These are phyloP conservation scores for Fusarium austroafricanum DNA, from an alignment of 2,329 filamentous ascomycete species.

Conservation along the genomic window DNA sequence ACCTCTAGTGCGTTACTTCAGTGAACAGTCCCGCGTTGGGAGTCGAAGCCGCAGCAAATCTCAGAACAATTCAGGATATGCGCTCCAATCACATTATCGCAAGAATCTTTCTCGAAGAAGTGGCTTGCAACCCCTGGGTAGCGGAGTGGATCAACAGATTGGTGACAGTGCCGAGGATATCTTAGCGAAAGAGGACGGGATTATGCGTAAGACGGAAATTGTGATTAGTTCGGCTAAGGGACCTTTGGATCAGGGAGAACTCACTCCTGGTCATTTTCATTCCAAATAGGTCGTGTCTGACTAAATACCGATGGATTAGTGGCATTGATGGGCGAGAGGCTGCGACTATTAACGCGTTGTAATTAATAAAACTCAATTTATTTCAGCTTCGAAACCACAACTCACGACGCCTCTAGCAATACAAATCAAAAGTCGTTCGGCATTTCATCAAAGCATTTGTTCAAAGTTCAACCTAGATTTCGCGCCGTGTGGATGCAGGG, in stretches of 20 bases:
- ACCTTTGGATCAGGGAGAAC: not conserved
- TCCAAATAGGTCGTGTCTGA: not conserved
- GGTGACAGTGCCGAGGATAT: slow-evolving; percentile 32
- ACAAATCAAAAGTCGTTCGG: too few species aligned
- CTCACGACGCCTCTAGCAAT: too few species aligned
- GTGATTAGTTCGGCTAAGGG: slow-evolving; percentile 5
- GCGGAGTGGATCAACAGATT: slow-evolving; percentile 16
- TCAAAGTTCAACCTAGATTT: too few species aligned
- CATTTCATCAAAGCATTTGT: too few species aligned
- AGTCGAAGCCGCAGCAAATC: slow-evolving; percentile 27
- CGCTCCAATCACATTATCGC: slow-evolving; percentile 44
- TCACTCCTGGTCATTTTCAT: not conserved
- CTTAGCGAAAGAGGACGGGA: slow-evolving; percentile 10
- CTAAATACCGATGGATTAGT: not conserved
- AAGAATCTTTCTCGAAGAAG: slow-evolving; percentile 30
- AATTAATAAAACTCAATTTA: not conserved
- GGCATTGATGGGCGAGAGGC: too few species aligned
- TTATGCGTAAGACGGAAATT: slow-evolving; percentile 33
- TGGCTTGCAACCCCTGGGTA: slow-evolving; percentile 39
- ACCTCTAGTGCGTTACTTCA: slow-evolving; percentile 54
- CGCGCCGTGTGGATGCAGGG: not conserved
- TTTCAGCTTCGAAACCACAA: not conserved
- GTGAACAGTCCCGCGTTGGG: slow-evolving; percentile 44
- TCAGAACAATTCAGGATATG: slow-evolving; percentile 39
- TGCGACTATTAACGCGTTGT: not conserved